Evolutionary conservation across 768 basidiomycete species (phyloP).

Genomic region (Auriculariales sp.): DNA sequence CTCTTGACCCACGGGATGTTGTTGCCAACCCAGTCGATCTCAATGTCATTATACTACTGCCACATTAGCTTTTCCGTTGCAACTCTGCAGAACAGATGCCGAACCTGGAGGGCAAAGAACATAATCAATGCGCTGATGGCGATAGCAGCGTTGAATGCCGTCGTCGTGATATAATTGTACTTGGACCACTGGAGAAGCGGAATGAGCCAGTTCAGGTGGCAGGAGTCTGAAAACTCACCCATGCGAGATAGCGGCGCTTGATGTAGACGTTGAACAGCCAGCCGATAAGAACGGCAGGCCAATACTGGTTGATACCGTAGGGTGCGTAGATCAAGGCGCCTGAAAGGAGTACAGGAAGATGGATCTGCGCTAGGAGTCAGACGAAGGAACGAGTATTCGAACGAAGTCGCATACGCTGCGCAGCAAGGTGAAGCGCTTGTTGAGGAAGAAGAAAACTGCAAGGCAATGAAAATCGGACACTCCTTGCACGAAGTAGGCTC

Average conservation of each 20-base stretch:
- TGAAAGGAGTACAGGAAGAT: slow-evolving; percentile 16
- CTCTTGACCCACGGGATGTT: slow-evolving; percentile 7
- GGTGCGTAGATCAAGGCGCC: slow-evolving; percentile 13
- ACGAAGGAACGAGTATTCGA: background rate
- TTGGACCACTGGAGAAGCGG: no score
- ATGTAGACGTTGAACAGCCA: slow-evolving; percentile 15
- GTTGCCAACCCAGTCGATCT: slow-evolving; percentile 20
- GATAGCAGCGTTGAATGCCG: slow-evolving; percentile 19
- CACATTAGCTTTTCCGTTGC: no score
- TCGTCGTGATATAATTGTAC: slow-evolving; percentile 19
- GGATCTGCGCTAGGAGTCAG: slow-evolving; percentile 8
- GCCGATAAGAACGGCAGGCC: slow-evolving; percentile 12
- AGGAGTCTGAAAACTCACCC: slow-evolving; percentile 16
- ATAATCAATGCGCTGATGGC: slow-evolving; percentile 21
- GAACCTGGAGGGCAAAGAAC: slow-evolving; percentile 20
- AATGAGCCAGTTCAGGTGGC: slow-evolving; percentile 18
- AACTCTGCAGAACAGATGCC: no score
- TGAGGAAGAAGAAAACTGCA: slow-evolving; percentile 18
- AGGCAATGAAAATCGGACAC: no score
- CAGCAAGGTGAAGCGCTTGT: slow-evolving; percentile 13
- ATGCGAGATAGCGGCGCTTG: slow-evolving; percentile 13
- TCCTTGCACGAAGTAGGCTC: no score
- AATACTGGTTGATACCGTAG: slow-evolving; percentile 12
- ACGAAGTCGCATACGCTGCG: background rate
- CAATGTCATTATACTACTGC: slow-evolving; percentile 6